Percentiles rank a stretch among this genome's conserved stretches.
These are phyloP conservation scores for Clitopilus hobsonii DNA, from an alignment of 768 basidiomycete genomes.

Conservation along the genomic window DNA sequence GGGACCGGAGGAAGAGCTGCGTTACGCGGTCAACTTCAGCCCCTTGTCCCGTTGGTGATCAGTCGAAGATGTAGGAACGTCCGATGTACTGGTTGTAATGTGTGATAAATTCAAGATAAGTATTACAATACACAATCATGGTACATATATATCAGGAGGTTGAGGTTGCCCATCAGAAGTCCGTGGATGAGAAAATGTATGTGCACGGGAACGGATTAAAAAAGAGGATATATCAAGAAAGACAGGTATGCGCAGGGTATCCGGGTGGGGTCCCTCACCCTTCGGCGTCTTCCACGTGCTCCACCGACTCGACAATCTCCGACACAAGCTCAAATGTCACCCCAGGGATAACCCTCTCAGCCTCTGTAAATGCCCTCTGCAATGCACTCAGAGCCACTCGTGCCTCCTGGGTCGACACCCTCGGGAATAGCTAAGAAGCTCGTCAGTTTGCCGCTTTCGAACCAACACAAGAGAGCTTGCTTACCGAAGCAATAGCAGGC, in stretches of 20 bases:
- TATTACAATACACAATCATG: constrained; percentile 1
- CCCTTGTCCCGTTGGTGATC: too few species aligned
- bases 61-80: too few species aligned
- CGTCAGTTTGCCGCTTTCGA: background rate
- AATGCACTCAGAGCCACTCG: constrained; percentile 80
- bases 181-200: too few species aligned
- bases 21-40: too few species aligned
- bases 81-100: too few species aligned
- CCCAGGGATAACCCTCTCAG: constrained; percentile 93
- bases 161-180: too few species aligned
- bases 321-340: constrained; percentile 90
- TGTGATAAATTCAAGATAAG: constrained; percentile 1
- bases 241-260: too few species aligned
- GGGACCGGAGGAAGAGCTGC: constrained; percentile 2
- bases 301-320: constrained; percentile 91
- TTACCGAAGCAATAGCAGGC: constrained; percentile 92
- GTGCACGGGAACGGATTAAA: background rate
- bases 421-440: constrained; percentile 71
- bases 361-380: constrained; percentile 90
- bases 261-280: constrained; percentile 32
- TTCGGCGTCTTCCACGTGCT: constrained; percentile 77
- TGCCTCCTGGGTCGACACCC: constrained; percentile 91
- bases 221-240: too few species aligned
- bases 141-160: background rate
- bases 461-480: constrained; percentile 20